Conservation (phyloP, 2,329 filamentous ascomycete genomes). For the Apiospora sp. region DNA sequence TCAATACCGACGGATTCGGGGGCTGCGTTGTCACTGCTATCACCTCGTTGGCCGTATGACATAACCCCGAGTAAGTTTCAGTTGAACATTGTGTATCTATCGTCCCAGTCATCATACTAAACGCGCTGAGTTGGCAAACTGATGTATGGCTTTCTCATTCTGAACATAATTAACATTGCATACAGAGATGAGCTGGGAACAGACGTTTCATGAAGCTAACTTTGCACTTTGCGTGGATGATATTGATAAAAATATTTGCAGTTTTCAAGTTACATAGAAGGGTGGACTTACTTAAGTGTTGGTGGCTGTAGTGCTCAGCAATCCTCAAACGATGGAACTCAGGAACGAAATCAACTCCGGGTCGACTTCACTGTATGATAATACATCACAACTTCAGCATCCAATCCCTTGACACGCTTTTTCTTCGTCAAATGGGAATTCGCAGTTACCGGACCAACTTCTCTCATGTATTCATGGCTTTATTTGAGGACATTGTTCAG, state of each 20-base stretch:
- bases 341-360: neutral
- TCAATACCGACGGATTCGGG: neutral
- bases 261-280: neutral
- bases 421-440: neutral
- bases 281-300: neutral
- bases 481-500: no score
- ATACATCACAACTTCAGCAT: neutral
- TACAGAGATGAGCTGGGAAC: neutral
- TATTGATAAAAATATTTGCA: neutral
- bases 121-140: neutral
- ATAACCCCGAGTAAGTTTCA: neutral
- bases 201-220: neutral
- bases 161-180: neutral
- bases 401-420: neutral
- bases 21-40: neutral
- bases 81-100: neutral
- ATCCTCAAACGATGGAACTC: neutral
- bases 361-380: neutral
- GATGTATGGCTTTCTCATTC: neutral
- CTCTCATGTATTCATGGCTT: neutral
- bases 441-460: neutral
- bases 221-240: neutral
- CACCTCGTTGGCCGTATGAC: neutral
- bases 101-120: no score
- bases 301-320: neutral